Base-by-base conservation (phyloP, 73 alveolate species). In the Tetrahymena borealis region DNA sequence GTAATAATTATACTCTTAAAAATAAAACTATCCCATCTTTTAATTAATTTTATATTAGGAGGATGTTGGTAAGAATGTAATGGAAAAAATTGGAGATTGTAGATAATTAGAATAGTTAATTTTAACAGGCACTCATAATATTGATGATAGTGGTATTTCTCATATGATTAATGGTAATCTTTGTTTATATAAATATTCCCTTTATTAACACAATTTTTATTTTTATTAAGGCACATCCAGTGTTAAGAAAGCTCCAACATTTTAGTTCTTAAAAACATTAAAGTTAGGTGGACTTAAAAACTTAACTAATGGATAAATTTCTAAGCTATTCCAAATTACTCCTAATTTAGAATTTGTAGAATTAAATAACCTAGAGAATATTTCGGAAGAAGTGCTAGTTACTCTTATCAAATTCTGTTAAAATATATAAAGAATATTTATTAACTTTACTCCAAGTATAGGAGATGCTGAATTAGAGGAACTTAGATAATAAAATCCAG, bases 381-480 rank as follows among this genome's bases (percentile, higher is more conserved):
- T 92, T 16, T 85, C 92, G 7, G 95, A 92, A 78, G 38, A 77
- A 36, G 95, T 91, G 36, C 38, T 92, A 32, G 95, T 60, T 28
- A 60, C 85, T n/a, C 38, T 60, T n/a, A 60, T 60, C n/a, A 60
- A 60, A 60, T 60, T 24, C 28, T 60, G 85, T 28, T 6, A 60
- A 18, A 60, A n/a, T 60, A 60, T 60, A 60, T n/a, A 60, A 60
- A 60, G 85, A 60, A 78, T 92, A 35, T 78, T 78, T 77, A 92
- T 92, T 31, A 92, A 92, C 78, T 92, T 92, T 39, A 92, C 95
- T 78, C 92, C 91, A 28, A 91, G 90, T 38, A 92, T 92, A 28
- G 60, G 90, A 16, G 95, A 92, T 38, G 37, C 40, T 2, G 36
- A 39, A 12, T 35, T 92, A 38, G 42, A 78, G 32, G 95, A 92